Base-by-base conservation (phyloP, 352 stramenopile species). In the Phytophthora constricta region DNA sequence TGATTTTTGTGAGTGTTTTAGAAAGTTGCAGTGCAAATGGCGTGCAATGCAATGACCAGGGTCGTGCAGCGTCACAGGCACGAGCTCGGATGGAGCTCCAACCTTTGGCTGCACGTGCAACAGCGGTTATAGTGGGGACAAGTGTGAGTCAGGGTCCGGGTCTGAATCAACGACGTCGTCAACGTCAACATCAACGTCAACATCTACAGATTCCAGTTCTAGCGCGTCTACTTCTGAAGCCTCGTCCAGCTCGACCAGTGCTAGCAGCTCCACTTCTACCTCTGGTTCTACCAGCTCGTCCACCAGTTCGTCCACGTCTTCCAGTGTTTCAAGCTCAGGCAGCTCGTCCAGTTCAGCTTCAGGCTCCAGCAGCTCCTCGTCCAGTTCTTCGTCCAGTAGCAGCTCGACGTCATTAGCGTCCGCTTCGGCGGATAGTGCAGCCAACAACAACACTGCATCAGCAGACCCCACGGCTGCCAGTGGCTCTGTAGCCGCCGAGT, bases 21-120 rank as follows among this genome's bases (percentile, higher is more conserved):
- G 79, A 51, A 13, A 62, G 62, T 5, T 92, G 81, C 59, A 78
- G 54, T 39, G 52, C 58, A 7, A 67, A 82, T 37, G 80, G 80
- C 19, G 68, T 77, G 62, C 78, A 88, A 66, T 96, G 87, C 66
- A 93, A 84, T 53, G 84, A 75, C 31, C 80, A 86, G 34, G 87
- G 22, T 80, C 71, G 25, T 96, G 87, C 59, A 71, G 72, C 54
- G 49, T 89, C 1, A 23, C 63, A 42, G 75, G 58, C 47, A 59
- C 60, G 14, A 50, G 39, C 33, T 52, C 63, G 7, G 66, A 69
- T 20, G 62, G 64, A 17, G 64, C 41, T 26, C 82, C 87, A 4
- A 67, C 37, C 28, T 94, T 93, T 53, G 45, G 75, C 47, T 96
- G 86, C 49, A 64, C 63, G 14, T 94, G 87, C 60, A 74, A 92